Evolutionary conservation across 1,284 basidiomycete genomes (phyloP), one percentile per base, ranked within the genome.

Genomic region (Cystobasidium sp.): DNA sequence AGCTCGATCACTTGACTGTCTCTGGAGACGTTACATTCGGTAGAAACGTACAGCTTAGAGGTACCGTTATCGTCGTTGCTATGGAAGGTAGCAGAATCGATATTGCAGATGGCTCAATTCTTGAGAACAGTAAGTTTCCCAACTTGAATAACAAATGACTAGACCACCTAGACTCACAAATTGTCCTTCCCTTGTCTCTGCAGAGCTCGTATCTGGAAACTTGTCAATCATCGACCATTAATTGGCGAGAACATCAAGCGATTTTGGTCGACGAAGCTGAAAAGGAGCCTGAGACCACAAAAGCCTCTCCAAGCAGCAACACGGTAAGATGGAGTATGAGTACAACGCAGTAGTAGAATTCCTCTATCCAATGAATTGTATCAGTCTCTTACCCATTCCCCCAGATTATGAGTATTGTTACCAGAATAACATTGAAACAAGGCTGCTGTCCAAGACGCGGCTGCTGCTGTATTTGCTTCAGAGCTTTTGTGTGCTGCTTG

Each of bases 11-110:
- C 84, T 86, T 98, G 81, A 99, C 96, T 5, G 94, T 99, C 65
- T 92, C 92, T 75, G 95, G 95, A 44, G 95, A 98, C 83, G 94
- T 99, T 14, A 91, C 91, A 85, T 97, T 99, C 82, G 96, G 96
- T 58, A 89, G 94, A 79, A 93, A 93, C 82, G 92, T 97, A 68
- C 93, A 91, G 5, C 79, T 85, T 9, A 77, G 83, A 63, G 84
- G 84, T 8, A 84, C 84, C 4, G 83, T 84, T 64, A 84, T 84
- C 56, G 79, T 92, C 76, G 91, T 93, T 75, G 92, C 93, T 63
- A 94, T 93, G 81, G 94, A 97, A 83, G 95, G 95, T 56, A 91
- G 93, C 84, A 88, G 91, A 80, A 97, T 99, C 79, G 90, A 94
- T 83, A 93, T 98, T 76, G 95, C 96, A 53, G 96, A 98, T 82